Base-by-base conservation (phyloP, 2,329 filamentous ascomycete genomes). In the Neoarthrinium moseri region DNA sequence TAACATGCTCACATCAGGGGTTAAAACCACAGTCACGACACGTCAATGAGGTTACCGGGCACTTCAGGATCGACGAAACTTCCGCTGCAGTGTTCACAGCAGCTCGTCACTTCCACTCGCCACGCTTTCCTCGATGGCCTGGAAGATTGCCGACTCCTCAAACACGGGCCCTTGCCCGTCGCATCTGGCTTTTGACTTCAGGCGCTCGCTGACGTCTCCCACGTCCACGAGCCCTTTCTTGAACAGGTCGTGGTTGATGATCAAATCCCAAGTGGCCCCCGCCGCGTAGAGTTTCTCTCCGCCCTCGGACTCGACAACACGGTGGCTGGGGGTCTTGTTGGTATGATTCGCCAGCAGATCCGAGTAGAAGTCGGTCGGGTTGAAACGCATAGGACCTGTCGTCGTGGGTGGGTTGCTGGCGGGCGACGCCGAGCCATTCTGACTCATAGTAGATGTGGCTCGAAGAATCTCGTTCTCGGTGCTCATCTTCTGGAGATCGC, bases 401-500 rank as follows among this genome's bases (percentile, higher is more conserved):
- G 78, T 77, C 8, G 71, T 69, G 11, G 77, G 73, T 51, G 72
- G 66, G 54, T 70, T 64, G 53, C 62, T 63, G 53, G 68, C 67
- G 51, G 71, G 71, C 51, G 73, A 65, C 27, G 73, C 66, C 45
- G 64, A 66, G 58, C 67, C 60, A 20, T 52, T 53, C 36, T 59
- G 56, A 8, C 62, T 51, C 54, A 72, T 58, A 21, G 61, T 72
- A 6, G 85, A 84, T 2, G 90, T 95, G 5, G 90, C 90, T 37
- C 90, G 86, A 27, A 97, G 74, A 44, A 96, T 91, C 68, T 96
- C 89, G 64, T 96, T 96, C 64, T 97, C 91, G 7, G 90, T 96
- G 50, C 83, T 85, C 43, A 89, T 83, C 61, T 88, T 87, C 54
- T 94, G 88, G 22, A 96, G 75, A 59, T 95, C 86, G 17, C 87